Base-by-base conservation (phyloP, 306 rosid species). In the Malus sylvestris region DNA sequence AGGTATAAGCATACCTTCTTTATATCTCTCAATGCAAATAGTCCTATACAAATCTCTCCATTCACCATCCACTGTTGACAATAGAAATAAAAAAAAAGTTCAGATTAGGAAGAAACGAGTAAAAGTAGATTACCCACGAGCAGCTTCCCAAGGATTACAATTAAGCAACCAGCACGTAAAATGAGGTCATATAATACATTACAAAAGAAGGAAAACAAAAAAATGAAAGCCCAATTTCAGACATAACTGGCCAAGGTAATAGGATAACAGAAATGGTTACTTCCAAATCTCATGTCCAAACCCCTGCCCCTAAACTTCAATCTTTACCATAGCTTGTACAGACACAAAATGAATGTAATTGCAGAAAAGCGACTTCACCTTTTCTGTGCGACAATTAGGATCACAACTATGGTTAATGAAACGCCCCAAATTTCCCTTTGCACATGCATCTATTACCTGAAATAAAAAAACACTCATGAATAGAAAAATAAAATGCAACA, bases 371-470 rank as follows among this genome's bases (percentile, higher is more conserved):
- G 20, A 18, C 27, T 19, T 83, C 82, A 93, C 99, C 98, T 96
- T 96, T 78, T 96, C 99, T 15, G 99, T 96, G 64, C 92, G 93
- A 79, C 99, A 96, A 84, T 96, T 96, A 42, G 99, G 99, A 49
- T 91, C 96, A 81, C 99, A 96, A 68, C 99, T 96, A 77, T 96
- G 99, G 88, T 93, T 96, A 81, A 96, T 96, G 89, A 91, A 96
- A 64, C 99, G 98, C 62, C 99, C 99, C 91, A 93, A 81, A 85
- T 96, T 96, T 86, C 99, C 99, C 86, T 96, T 96, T 68, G 93
- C 91, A 79, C 97, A 91, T 66, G 99, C 99, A 86, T 96, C 99
- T 73, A 96, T 96, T 63, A 96, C 98, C 99, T 96, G 93, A 63
- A 86, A 78, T 80, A 71, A 81, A 74, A 59, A 63, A 78, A 62